A percentile compares a stretch with the other conserved stretches of the same genome.
phyloP scores from a whole-genome alignment of 1,284 basidiomycete genomes.

The Termitomyces sp. region DNA sequence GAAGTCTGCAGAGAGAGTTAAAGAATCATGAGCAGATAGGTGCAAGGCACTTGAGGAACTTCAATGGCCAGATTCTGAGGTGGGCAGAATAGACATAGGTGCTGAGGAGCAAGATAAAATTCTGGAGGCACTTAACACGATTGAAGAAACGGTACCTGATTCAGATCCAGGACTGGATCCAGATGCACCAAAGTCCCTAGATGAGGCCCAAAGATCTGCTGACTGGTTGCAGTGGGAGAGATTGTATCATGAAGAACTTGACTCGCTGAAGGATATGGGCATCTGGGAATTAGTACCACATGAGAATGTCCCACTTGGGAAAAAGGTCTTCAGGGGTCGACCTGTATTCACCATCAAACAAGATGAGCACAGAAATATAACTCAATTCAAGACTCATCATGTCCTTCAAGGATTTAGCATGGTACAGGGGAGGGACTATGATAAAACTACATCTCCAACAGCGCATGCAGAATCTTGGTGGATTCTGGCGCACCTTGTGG shows the following conservation, averaged over 20 bases:
- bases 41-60: background rate
- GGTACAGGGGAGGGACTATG: background rate
- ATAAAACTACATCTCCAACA: background rate
- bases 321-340: background rate
- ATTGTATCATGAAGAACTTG: background rate
- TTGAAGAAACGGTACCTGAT: background rate
- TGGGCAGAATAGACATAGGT: too few relatives aligned
- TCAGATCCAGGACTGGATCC: background rate
- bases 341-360: background rate
- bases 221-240: background rate
- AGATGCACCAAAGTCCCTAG: background rate
- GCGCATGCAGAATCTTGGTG: too few relatives aligned
- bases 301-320: background rate
- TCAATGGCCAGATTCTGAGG: background rate
- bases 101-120: background rate
- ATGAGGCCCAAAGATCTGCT: background rate
- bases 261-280: too few relatives aligned
- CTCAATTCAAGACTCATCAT: conserved; percentile 28
- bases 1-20: background rate
- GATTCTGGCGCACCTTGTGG: too few relatives aligned
- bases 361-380: conserved; percentile 18
- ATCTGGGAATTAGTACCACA: too few relatives aligned
- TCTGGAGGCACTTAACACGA: background rate
- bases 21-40: background rate
- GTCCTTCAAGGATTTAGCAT: background rate